Evolutionary conservation across 2,329 filamentous ascomycete genomes (phyloP).

Genomic region (Cadophora sp.): DNA sequence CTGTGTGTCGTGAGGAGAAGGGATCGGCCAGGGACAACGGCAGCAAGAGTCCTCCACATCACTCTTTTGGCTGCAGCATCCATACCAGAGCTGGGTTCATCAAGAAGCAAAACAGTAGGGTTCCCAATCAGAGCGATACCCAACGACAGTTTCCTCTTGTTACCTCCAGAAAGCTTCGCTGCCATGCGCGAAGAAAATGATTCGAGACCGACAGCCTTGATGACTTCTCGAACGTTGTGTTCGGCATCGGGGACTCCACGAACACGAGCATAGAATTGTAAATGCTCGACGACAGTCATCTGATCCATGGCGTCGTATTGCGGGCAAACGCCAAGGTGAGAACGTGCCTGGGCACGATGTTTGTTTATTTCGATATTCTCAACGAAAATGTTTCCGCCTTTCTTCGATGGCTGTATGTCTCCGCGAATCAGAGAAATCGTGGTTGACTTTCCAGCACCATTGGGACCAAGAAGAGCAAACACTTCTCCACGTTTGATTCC

Average conservation of each 20-base stretch:
- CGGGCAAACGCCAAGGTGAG: constrained; percentile 88
- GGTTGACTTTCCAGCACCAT: constrained; percentile 90
- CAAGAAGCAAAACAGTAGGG: constrained; percentile 83
- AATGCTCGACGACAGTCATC: constrained; percentile 88
- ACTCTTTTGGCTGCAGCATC: constrained; percentile 90
- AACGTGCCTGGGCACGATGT: constrained; percentile 73
- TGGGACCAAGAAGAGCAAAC: constrained; percentile 88
- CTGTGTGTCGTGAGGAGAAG: constrained; percentile 90
- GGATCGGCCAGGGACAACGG: constrained; percentile 77
- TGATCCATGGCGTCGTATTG: constrained; percentile 85
- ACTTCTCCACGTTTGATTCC: constrained; percentile 81
- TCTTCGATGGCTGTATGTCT: constrained; percentile 74
- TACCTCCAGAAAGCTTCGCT: constrained; percentile 82
- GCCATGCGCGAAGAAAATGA: constrained; percentile 78
- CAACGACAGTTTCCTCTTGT: constrained; percentile 89
- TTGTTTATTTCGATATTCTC: constrained; percentile 78
- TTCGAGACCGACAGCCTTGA: constrained; percentile 80
- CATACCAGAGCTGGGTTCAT: constrained; percentile 88
- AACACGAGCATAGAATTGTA: constrained; percentile 85
- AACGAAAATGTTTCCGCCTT: constrained; percentile 81
- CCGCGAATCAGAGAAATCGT: constrained; percentile 89
- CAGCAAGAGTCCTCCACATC: constrained; percentile 87
- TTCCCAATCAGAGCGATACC: constrained; percentile 94
- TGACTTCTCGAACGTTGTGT: constrained; percentile 78
- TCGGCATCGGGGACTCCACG: constrained; percentile 78